A percentile compares a stretch with the other conserved stretches of the same genome.
Evolutionary conservation across 345 rosid species (phyloP).

Genomic region (Populus nigra): DNA sequence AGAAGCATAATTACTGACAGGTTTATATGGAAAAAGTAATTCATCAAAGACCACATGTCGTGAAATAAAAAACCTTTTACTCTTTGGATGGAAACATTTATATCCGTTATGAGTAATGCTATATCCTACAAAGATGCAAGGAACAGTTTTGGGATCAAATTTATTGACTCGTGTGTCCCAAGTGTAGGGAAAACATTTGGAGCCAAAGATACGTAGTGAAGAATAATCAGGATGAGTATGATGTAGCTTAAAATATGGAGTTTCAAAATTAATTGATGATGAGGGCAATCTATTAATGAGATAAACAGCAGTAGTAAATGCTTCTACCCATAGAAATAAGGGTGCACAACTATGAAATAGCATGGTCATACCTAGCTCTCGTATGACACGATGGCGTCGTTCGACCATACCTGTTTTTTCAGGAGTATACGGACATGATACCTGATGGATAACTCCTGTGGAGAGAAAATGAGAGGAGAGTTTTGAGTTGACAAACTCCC

Average conservation of each 20-base stretch:
- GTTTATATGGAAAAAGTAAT: background rate
- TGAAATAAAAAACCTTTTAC: background rate
- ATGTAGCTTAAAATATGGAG: background rate
- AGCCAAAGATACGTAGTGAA: background rate
- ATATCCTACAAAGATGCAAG: background rate
- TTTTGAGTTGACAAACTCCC: background rate
- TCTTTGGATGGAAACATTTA: background rate
- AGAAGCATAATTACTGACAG: no score
- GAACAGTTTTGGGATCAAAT: no score
- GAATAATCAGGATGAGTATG: background rate
- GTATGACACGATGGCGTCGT: background rate
- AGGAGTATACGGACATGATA: background rate
- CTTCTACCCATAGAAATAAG: background rate
- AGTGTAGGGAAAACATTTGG: background rate
- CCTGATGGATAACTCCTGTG: background rate
- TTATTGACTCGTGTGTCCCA: no score
- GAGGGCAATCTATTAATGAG: background rate
- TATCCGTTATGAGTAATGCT: background rate
- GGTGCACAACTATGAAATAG: background rate
- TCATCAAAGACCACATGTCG: background rate
- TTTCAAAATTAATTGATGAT: background rate
- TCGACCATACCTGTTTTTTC: background rate
- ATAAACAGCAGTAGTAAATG: background rate
- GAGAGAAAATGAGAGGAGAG: background rate
- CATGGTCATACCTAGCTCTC: slow-evolving; percentile 4